Percentiles rank a stretch among this genome's conserved stretches.
Conservation (phyloP, 176 grass and related monocot genomes). For the Aegilops umbellulata region DNA sequence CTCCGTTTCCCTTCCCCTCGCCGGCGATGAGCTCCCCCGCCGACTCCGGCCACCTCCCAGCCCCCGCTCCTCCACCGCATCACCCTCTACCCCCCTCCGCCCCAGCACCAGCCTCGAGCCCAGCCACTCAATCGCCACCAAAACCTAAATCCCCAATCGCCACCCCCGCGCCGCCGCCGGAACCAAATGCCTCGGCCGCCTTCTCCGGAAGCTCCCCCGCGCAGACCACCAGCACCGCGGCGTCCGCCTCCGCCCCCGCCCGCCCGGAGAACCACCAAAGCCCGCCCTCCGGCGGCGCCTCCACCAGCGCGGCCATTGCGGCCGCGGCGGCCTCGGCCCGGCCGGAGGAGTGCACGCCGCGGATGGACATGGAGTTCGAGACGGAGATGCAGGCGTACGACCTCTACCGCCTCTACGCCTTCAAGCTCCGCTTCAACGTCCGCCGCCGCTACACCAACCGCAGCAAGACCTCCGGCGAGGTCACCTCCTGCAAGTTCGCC, state of each 20-base stretch:
- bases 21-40: slow-evolving; percentile 36
- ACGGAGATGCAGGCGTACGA: slow-evolving; percentile 57
- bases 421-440: slow-evolving; percentile 57
- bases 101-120: not conserved
- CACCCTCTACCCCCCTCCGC: not conserved
- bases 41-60: slow-evolving; percentile 10
- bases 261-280: too few relatives aligned
- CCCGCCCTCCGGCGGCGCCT: too few relatives aligned
- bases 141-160: slow-evolving; percentile 33
- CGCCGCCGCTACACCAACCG: slow-evolving; percentile 53
- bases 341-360: slow-evolving; percentile 39
- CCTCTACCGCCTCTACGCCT: slow-evolving; percentile 58
- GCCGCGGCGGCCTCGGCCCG: too few relatives aligned
- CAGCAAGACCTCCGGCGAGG: slow-evolving; percentile 52
- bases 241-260: not conserved
- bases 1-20: not conserved
- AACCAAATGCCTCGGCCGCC: not conserved
- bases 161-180: not conserved
- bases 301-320: too few relatives aligned
- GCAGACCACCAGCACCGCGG: not conserved
- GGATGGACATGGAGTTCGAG: slow-evolving; percentile 50
- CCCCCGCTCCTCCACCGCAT: slow-evolving; percentile 10
- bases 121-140: slow-evolving; percentile 8
- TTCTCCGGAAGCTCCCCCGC: not conserved
- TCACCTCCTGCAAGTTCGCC: slow-evolving; percentile 59